These are phyloP conservation scores for Leishmania gerbilli DNA, from an alignment of 208 protist genomes.

Conservation along the genomic window DNA sequence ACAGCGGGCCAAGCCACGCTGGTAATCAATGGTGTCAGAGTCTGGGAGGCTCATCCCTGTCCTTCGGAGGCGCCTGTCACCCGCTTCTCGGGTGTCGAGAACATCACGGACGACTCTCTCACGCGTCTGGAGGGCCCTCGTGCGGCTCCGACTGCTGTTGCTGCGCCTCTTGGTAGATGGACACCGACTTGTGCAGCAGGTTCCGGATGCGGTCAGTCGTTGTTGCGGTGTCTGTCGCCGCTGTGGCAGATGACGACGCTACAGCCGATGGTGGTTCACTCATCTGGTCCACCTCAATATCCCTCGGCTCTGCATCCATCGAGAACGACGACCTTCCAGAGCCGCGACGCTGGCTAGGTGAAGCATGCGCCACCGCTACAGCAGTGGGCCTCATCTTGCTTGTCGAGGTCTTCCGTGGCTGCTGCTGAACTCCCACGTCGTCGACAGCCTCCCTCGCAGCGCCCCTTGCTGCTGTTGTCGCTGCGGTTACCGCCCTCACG, in stretches of 20 bases:
- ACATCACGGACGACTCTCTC: neutral
- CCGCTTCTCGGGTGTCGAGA: neutral
- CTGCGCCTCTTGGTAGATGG: neutral
- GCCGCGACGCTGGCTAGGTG: neutral
- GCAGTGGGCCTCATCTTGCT: neutral
- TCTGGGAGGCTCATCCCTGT: too few relatives aligned
- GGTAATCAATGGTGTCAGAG: too few relatives aligned
- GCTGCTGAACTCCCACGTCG: neutral
- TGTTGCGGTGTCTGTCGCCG: neutral
- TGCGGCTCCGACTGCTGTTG: neutral
- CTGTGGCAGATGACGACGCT: neutral
- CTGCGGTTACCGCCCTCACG: neutral
- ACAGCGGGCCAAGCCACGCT: too few relatives aligned
- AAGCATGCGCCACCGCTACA: neutral
- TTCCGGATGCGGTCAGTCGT: neutral
- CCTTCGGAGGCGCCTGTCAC: too few relatives aligned
- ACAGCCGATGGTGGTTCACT: too few relatives aligned
- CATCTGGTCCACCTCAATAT: neutral
- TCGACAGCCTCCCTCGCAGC: too few relatives aligned
- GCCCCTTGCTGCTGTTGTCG: neutral
- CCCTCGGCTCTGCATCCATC: neutral
- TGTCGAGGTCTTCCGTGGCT: neutral
- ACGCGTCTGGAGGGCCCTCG: neutral
- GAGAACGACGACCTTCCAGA: neutral
- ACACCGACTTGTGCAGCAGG: neutral